Evolutionary conservation across 306 rosid species (phyloP).

Genomic region (Sicyos baderoa): DNA sequence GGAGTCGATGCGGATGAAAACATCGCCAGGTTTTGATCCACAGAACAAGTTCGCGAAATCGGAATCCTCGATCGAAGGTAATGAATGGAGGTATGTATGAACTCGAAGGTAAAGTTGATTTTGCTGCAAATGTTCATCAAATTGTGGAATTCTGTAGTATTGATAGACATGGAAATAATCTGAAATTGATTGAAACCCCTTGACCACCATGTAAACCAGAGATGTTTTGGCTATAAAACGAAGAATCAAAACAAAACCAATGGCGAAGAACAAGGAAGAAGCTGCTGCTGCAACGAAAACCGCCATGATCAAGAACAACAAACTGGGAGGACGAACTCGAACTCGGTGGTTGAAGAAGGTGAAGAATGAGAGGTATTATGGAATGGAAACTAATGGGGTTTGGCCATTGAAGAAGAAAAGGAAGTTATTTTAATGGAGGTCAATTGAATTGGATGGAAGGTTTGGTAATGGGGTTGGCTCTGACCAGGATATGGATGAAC

Average conservation of each 20-base stretch:
- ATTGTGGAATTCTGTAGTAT: conserved; percentile 58
- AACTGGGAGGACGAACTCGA: neutral
- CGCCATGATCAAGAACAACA: conserved; percentile 9
- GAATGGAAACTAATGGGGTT: neutral
- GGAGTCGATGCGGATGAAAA: conserved; percentile 51
- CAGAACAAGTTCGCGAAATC: conserved; percentile 70
- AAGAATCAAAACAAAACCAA: conserved; percentile 25
- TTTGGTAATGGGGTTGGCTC: neutral
- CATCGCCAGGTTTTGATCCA: conserved; percentile 59
- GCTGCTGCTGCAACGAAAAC: neutral
- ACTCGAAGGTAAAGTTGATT: conserved; percentile 68
- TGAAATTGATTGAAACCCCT: conserved; percentile 46
- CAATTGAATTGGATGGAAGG: neutral
- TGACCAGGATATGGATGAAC: neutral
- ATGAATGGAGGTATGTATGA: conserved; percentile 55
- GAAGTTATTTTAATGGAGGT: conserved; percentile 3
- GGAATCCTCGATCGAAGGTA: conserved; percentile 71
- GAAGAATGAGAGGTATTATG: neutral
- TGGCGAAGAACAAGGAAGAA: conserved; percentile 25
- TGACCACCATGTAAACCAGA: conserved; percentile 38
- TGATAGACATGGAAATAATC: conserved; percentile 51
- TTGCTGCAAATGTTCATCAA: conserved; percentile 44
- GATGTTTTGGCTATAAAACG: conserved; percentile 58
- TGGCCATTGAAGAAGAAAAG: neutral
- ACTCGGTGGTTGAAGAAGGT: conserved; percentile 1